Evolutionary conservation across 1,284 basidiomycete species (phyloP).

Genomic region (Austroboletus novae-zelandiae): DNA sequence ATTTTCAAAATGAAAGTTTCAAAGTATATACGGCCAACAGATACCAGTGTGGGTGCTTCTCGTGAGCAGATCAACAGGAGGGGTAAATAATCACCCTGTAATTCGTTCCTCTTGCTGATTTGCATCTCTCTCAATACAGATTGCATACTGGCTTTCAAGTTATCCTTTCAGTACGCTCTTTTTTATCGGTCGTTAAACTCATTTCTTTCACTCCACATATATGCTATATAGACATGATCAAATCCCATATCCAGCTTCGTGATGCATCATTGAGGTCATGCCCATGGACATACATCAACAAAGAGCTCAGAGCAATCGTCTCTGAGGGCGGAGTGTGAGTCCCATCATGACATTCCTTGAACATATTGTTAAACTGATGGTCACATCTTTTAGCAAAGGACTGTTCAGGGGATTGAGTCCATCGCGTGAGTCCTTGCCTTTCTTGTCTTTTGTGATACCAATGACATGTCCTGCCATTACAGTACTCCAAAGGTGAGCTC

Average conservation of each 20-base stretch:
- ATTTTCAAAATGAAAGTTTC: slow-evolving; percentile 79
- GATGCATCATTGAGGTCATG: slow-evolving; percentile 72
- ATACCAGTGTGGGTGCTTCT: slow-evolving; percentile 90
- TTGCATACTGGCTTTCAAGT: slow-evolving; percentile 92
- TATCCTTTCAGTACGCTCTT: slow-evolving; percentile 72
- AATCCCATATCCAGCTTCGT: slow-evolving; percentile 86
- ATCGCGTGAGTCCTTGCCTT: slow-evolving; percentile 45
- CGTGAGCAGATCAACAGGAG: slow-evolving; percentile 84
- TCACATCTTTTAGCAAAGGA: slow-evolving; percentile 46
- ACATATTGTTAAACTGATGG: slow-evolving; percentile 4
- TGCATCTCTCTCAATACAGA: slow-evolving; percentile 44
- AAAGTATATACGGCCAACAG: slow-evolving; percentile 55
- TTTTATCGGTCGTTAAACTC: not conserved
- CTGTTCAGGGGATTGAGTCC: slow-evolving; percentile 75
- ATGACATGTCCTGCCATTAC: not conserved
- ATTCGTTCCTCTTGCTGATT: not conserved
- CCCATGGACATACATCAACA: slow-evolving; percentile 79
- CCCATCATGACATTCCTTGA: not conserved
- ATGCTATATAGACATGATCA: slow-evolving; percentile 74
- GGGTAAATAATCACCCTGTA: slow-evolving; percentile 42
- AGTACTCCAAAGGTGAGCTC: slow-evolving; percentile 40
- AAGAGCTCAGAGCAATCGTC: slow-evolving; percentile 68
- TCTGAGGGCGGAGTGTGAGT: slow-evolving; percentile 76
- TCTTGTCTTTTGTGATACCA: not conserved
- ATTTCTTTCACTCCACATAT: not conserved